phyloP scores from a whole-genome alignment of 2,329 filamentous ascomycete species.

The Penicillium sp. region DNA sequence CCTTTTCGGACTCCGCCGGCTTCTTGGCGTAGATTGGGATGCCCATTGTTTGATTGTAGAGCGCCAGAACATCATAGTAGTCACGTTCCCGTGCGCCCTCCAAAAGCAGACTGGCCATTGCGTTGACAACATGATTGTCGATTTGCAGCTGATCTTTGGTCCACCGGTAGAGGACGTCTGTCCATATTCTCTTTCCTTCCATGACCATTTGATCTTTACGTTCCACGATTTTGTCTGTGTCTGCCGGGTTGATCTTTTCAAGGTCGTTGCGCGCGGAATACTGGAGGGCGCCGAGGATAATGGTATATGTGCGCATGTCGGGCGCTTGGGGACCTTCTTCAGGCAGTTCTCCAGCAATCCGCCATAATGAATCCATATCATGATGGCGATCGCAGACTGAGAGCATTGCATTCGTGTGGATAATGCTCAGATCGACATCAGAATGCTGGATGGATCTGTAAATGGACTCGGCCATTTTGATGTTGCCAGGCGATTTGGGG shows the following conservation, averaged over 20 bases:
- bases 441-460: slow-evolving; percentile 69
- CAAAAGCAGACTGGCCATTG: slow-evolving; percentile 75
- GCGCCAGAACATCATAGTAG: slow-evolving; percentile 63
- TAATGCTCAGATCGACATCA: slow-evolving; percentile 63
- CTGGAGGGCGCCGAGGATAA: slow-evolving; percentile 71
- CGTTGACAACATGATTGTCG: slow-evolving; percentile 71
- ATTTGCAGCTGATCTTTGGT: slow-evolving; percentile 61
- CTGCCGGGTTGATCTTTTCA: slow-evolving; percentile 25
- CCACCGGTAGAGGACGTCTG: slow-evolving; percentile 73
- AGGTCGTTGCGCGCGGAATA: slow-evolving; percentile 35
- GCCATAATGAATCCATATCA: slow-evolving; percentile 76
- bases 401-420: slow-evolving; percentile 84
- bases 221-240: slow-evolving; percentile 22
- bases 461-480: slow-evolving; percentile 64
- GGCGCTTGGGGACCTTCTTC: slow-evolving; percentile 57
- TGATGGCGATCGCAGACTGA: slow-evolving; percentile 68
- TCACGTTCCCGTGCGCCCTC: slow-evolving; percentile 56
- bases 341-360: slow-evolving; percentile 66
- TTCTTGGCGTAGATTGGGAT: slow-evolving; percentile 47
- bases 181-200: slow-evolving; percentile 72
- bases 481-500: slow-evolving; percentile 45
- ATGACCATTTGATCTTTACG: slow-evolving; percentile 45
- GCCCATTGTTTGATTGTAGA: slow-evolving; percentile 77
- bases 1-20: slow-evolving; percentile 15
- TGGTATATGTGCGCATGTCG: slow-evolving; percentile 70